These are phyloP conservation scores for Diaporthe ilicicola DNA, from an alignment of 2,329 filamentous ascomycete genomes.

Conservation along the genomic window DNA sequence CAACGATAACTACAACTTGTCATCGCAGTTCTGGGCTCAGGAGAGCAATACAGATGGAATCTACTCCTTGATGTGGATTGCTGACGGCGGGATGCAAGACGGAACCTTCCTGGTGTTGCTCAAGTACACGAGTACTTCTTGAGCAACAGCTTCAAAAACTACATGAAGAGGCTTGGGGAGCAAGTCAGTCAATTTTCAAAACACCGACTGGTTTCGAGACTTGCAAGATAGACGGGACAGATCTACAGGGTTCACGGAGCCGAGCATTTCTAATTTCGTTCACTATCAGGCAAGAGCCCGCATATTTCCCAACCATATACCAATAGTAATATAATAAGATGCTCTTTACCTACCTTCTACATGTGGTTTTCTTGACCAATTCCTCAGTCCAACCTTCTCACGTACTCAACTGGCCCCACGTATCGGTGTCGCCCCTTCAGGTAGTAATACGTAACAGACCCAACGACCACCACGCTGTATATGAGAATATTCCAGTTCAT, in stretches of 20 bases:
- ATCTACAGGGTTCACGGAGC: background rate
- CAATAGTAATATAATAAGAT: background rate
- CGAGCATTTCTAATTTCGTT: background rate
- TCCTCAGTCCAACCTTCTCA: background rate
- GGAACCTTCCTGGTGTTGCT: constrained; percentile 7
- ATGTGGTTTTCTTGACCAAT: background rate
- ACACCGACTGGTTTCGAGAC: background rate
- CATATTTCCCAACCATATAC: background rate
- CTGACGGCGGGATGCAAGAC: background rate
- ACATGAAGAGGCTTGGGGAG: rapidly evolving
- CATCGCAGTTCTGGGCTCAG: constrained; percentile 36
- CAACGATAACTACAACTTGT: constrained; percentile 35
- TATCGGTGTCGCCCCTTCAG: background rate
- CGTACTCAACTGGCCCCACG: constrained; percentile 5
- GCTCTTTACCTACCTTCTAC: background rate
- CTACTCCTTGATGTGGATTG: constrained; percentile 17
- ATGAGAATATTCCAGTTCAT: constrained; percentile 35
- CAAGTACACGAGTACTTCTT: background rate
- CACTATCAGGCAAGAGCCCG: background rate
- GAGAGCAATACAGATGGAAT: constrained; percentile 24
- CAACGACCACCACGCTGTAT: constrained; percentile 25
- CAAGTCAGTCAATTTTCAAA: no score
- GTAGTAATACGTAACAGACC: constrained; percentile 25
- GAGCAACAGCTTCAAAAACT: background rate
- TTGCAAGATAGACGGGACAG: background rate